phyloP scores from a whole-genome alignment of 495 filamentous ascomycete species.

The Neurospora sp. region DNA sequence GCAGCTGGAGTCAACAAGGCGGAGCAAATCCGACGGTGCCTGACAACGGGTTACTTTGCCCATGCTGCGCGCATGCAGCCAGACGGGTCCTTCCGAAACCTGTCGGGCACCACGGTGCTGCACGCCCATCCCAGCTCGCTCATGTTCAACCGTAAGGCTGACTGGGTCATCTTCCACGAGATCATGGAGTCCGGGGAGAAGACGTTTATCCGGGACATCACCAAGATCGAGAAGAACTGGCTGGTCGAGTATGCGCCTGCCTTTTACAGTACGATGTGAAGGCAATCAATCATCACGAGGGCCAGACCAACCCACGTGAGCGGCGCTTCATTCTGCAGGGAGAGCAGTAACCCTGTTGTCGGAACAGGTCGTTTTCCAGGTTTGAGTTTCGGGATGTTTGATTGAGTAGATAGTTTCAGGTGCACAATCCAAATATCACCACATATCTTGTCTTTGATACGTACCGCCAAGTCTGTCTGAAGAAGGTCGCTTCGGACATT shows the following conservation, averaged over 20 bases:
- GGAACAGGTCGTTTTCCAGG: background rate
- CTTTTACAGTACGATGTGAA: constrained; percentile 56
- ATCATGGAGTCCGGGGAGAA: constrained; percentile 86
- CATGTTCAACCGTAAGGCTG: constrained; percentile 96
- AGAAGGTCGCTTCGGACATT: background rate
- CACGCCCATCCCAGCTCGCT: constrained; percentile 88
- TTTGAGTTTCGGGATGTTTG: background rate
- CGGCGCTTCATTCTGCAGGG: background rate
- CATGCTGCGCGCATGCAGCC: constrained; percentile 94
- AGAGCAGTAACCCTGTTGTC: background rate
- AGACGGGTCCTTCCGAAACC: constrained; percentile 80
- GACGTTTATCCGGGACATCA: constrained; percentile 84
- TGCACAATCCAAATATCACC: background rate
- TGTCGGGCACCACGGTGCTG: constrained; percentile 60
- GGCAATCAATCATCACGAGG: background rate
- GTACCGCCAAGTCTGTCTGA: background rate
- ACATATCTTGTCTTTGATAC: background rate
- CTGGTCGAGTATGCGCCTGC: constrained; percentile 79
- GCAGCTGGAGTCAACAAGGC: constrained; percentile 30
- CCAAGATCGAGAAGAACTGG: constrained; percentile 84
- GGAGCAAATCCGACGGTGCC: constrained; percentile 73
- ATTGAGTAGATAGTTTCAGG: background rate
- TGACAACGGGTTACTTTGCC: constrained; percentile 88
- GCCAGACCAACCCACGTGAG: background rate
- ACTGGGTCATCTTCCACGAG: constrained; percentile 97